phyloP scores from a whole-genome alignment of 225 moss, liverwort and hornwort species.

The Sphagnum contortum region DNA sequence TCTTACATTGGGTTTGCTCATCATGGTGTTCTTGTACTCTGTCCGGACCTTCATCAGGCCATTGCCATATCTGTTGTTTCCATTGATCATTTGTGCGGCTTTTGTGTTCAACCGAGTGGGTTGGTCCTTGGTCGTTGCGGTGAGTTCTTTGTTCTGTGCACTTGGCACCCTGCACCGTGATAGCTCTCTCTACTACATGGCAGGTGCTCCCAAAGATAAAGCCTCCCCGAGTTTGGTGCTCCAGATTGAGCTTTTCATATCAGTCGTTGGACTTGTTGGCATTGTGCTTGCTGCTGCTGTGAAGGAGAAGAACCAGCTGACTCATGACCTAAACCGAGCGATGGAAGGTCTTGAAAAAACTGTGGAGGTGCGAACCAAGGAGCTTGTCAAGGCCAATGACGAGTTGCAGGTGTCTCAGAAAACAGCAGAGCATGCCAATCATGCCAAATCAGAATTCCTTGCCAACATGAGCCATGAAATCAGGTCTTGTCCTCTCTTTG shows the following conservation, averaged over 20 bases:
- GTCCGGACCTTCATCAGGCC: conserved; percentile 27
- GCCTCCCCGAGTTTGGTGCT: conserved; percentile 40
- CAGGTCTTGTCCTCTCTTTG: conserved; percentile 29
- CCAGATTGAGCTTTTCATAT: conserved; percentile 63
- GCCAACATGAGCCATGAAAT: conserved; percentile 99
- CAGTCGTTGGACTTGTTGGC: conserved; percentile 57
- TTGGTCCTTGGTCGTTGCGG: conserved; percentile 29
- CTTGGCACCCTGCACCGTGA: conserved; percentile 30
- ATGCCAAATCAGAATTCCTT: conserved; percentile 87
- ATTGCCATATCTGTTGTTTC: conserved; percentile 35
- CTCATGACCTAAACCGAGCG: conserved; percentile 45
- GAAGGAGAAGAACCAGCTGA: conserved; percentile 51
- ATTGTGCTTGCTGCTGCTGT: conserved; percentile 75
- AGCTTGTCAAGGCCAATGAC: conserved; percentile 64
- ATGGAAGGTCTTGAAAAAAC: conserved; percentile 65
- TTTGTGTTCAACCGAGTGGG: conserved; percentile 32
- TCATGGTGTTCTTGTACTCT: conserved; percentile 23
- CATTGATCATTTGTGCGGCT: conserved; percentile 23
- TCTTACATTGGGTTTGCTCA: conserved; percentile 15
- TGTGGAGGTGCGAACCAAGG: conserved; percentile 53
- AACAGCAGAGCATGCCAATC: conserved; percentile 77
- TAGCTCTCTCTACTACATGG: conserved; percentile 31
- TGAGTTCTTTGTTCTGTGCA: conserved; percentile 18
- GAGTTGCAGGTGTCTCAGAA: conserved; percentile 68
- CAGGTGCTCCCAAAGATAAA: conserved; percentile 24